Evolutionary conservation across 2,329 filamentous ascomycete genomes (phyloP).

Genomic region (Aspergillus quadrilineatus): DNA sequence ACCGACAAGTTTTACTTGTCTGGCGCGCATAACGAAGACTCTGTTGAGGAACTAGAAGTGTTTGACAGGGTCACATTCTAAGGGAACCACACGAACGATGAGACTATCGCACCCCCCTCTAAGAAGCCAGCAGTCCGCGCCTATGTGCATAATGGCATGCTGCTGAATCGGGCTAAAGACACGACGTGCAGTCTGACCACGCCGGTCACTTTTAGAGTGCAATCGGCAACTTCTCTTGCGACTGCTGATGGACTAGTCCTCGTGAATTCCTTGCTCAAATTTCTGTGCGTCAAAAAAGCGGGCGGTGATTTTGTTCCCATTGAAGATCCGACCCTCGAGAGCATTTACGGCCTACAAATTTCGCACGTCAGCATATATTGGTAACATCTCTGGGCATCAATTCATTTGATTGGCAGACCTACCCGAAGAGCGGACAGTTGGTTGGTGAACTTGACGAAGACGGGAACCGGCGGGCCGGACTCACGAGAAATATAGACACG

Average conservation of each 20-base stretch:
- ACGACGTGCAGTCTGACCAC: neutral
- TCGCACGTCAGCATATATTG: slow-evolving; percentile 2
- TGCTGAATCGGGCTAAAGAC: neutral
- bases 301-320: slow-evolving; percentile 79
- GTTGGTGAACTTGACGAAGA: slow-evolving; percentile 92
- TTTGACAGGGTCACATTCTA: slow-evolving; percentile 22
- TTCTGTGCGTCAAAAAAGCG: slow-evolving; percentile 78
- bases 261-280: slow-evolving; percentile 69
- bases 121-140: neutral
- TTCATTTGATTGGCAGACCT: slow-evolving; percentile 41
- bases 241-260: slow-evolving; percentile 24
- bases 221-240: neutral
- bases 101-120: neutral
- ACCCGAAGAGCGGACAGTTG: slow-evolving; percentile 80
- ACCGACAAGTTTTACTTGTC: slow-evolving; percentile 5
- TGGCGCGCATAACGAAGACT: slow-evolving; percentile 3
- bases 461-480: slow-evolving; percentile 56
- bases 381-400: neutral
- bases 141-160: neutral
- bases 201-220: neutral
- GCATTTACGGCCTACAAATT: slow-evolving; percentile 75
- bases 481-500: slow-evolving; percentile 71
- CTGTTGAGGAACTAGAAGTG: slow-evolving; percentile 9
- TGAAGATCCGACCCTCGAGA: slow-evolving; percentile 82
- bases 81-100: neutral